These are phyloP conservation scores for Orbilia brochopaga DNA, from an alignment of 2,329 filamentous ascomycete species.

Conservation along the genomic window DNA sequence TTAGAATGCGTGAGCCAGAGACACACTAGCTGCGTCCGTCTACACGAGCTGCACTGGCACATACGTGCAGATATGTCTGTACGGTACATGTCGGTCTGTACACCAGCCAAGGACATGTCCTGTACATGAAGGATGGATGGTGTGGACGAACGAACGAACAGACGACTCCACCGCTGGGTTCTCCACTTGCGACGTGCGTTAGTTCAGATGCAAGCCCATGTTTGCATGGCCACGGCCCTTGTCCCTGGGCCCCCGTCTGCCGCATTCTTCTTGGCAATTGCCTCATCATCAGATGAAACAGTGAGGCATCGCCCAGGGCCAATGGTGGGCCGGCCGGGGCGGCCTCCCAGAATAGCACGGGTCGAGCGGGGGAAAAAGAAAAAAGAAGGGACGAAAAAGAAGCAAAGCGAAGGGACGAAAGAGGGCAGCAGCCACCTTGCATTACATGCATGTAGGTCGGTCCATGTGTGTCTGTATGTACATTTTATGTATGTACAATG, in stretches of 20 bases:
- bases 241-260: background rate
- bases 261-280: background rate
- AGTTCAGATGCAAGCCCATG: constrained; percentile 1
- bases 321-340: constrained; percentile 4
- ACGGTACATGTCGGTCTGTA: no score
- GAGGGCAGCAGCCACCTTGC: constrained; percentile 3
- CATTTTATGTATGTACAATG: background rate
- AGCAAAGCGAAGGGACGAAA: background rate
- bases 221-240: background rate
- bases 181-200: background rate
- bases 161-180: no score
- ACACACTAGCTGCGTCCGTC: constrained; percentile 5
- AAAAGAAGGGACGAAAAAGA: background rate
- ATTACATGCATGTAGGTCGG: constrained; percentile 2
- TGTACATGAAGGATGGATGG: no score
- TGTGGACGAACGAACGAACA: no score
- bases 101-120: no score
- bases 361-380: background rate
- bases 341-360: constrained; percentile 2
- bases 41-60: background rate
- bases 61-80: no score
- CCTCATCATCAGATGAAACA: background rate
- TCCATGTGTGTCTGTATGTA: background rate
- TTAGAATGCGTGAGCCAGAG: constrained; percentile 3
- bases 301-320: constrained; percentile 3